Evolutionary conservation across 23 red algal species (phyloP).

Genomic region (Chondrus crispus): DNA sequence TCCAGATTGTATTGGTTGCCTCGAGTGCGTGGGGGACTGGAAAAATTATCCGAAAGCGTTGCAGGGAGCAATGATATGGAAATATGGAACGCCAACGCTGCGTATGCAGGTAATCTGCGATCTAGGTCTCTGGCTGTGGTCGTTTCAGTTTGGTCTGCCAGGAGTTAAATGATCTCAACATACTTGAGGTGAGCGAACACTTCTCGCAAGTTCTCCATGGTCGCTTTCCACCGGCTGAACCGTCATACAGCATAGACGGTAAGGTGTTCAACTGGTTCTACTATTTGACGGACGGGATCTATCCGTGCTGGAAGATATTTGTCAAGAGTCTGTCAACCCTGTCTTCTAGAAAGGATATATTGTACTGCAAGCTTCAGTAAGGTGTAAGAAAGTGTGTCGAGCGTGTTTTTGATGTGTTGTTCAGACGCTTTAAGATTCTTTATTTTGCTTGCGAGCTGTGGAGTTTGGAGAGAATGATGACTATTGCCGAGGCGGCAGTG

Average conservation of each 20-base stretch:
- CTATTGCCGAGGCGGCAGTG: not conserved
- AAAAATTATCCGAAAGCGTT: not conserved
- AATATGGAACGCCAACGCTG: not conserved
- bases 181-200: not conserved
- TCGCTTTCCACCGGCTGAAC: not conserved
- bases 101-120: slow-evolving; percentile 1
- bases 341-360: not conserved
- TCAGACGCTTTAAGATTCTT: not conserved
- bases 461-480: slow-evolving; percentile 3
- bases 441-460: not conserved
- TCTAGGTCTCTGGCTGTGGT: not conserved
- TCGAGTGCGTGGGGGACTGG: not conserved
- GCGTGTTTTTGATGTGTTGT: not conserved
- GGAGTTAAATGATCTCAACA: slow-evolving; percentile 24
- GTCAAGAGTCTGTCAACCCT: not conserved
- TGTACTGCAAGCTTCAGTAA: not conserved
- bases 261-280: not conserved
- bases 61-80: not conserved
- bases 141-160: not conserved
- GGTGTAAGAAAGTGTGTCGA: not conserved
- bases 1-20: not conserved
- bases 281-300: slow-evolving; percentile 50
- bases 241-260: not conserved
- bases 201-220: not conserved
- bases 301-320: slow-evolving; percentile 34